A percentile compares a stretch with the other conserved stretches of the same genome.
Conservation (phyloP, 225 moss, liverwort and hornwort species). For the Sphagnum tenellum region DNA sequence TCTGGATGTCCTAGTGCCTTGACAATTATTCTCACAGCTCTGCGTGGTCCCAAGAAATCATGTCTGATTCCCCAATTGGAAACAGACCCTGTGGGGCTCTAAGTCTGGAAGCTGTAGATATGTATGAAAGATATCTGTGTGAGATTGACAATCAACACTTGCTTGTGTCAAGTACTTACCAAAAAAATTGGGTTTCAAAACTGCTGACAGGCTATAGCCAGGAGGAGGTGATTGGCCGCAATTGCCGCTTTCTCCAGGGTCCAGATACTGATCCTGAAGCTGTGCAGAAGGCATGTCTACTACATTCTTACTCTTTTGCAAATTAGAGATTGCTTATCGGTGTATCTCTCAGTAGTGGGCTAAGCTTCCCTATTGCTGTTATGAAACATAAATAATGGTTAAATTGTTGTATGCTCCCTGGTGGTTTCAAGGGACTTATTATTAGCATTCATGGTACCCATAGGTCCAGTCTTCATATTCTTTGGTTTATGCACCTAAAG, state of each 20-base stretch:
- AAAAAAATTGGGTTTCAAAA: slow-evolving; percentile 11
- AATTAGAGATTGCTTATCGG: not conserved
- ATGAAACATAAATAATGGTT: not conserved
- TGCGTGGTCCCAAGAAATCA: too few species aligned
- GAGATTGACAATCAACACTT: not conserved
- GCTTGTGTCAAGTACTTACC: not conserved
- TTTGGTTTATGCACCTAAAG: not conserved
- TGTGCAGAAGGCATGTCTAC: slow-evolving; percentile 37
- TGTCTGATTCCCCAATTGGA: too few species aligned
- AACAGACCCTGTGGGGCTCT: too few species aligned
- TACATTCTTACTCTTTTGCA: not conserved
- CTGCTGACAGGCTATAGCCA: slow-evolving; percentile 50
- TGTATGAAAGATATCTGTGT: not conserved
- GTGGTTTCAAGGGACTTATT: too few species aligned
- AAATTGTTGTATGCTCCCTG: too few species aligned
- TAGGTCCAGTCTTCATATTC: not conserved
- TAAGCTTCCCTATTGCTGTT: not conserved
- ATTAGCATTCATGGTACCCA: too few species aligned
- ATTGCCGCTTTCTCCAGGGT: slow-evolving; percentile 83
- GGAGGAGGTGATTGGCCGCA: slow-evolving; percentile 73
- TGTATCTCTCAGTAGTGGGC: not conserved
- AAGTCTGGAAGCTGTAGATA: not conserved
- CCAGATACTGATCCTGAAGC: slow-evolving; percentile 53
- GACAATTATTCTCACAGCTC: too few species aligned
- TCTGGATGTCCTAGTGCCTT: not conserved